phyloP scores from a whole-genome alignment of 169 alveolate species.

The Hepatocystis sp. region DNA sequence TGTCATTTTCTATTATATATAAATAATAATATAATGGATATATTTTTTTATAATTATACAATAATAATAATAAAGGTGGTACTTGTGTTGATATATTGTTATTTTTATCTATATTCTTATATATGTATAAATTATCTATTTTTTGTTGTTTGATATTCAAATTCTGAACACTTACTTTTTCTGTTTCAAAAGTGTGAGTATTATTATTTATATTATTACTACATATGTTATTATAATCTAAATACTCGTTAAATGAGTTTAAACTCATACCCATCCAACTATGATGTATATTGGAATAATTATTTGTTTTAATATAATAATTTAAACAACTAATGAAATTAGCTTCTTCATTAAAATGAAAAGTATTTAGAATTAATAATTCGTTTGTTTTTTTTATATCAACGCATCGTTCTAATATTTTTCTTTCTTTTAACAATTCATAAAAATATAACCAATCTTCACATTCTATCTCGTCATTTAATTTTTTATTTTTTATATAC shows the following conservation, averaged over 20 bases:
- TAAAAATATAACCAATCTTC: constrained; percentile 77
- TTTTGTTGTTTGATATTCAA: background rate
- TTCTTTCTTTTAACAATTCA: constrained; percentile 68
- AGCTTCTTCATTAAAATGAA: constrained; percentile 73
- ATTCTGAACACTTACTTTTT: background rate
- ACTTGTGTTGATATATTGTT: too few species aligned
- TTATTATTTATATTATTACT: too few species aligned
- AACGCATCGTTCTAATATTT: constrained; percentile 42
- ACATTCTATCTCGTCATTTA: constrained; percentile 71
- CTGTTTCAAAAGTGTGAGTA: background rate
- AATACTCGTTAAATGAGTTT: constrained; percentile 65
- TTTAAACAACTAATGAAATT: constrained; percentile 66
- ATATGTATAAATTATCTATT: background rate
- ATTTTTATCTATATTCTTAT: background rate
- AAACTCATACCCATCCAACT: constrained; percentile 78
- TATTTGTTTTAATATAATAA: constrained; percentile 46
- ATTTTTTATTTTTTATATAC: constrained; percentile 35
- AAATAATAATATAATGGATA: constrained; percentile 38
- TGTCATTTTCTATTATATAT: constrained; percentile 60
- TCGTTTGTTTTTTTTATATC: constrained; percentile 15
- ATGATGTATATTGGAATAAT: constrained; percentile 22
- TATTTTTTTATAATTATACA: too few species aligned
- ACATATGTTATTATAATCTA: background rate
- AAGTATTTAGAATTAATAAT: constrained; percentile 15
- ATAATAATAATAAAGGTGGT: background rate